Evolutionary conservation across 2,329 filamentous ascomycete genomes (phyloP), one percentile per base, ranked within the genome.

Genomic region (Colletotrichum musicola): DNA sequence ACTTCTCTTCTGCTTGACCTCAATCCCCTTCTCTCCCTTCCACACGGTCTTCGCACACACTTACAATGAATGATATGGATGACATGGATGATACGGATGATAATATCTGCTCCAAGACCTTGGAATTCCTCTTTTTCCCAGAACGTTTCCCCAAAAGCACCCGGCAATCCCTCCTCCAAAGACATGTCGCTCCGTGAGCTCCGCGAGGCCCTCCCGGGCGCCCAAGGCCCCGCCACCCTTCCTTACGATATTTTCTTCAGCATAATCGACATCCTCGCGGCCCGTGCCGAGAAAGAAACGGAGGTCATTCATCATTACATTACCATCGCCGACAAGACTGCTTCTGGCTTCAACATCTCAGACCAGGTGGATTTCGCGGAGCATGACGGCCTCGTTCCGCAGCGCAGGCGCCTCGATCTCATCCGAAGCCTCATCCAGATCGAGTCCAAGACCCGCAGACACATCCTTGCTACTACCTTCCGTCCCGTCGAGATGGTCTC

Each of bases 131-230:
- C 22, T 25, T 25, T 4, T 12, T 40, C 38, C 38, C 38, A 40
- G 13, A 40, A 6, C 38, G 70, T 81, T 78, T 25, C 85, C 50
- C 10, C 6, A 4, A 4, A 4, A 25, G 22, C 22, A 25, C 22
- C 22, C 22, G 1, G 22, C 22, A 25, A 25, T 25, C 22, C 22
- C 50, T 54, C n/a, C n/a, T 38, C 25, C 27, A 12, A n/a, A 16
- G 22, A 9, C 20, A 16, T 51, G 20, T 51, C 49, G 14, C 20
- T 30, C 10, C 49, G 22, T 3, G 22, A 51, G 49, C 47, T 50
- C 22, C 47, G 20, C 50, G 16, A 18, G 4, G 50, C 50, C 27
- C 50, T 54, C 27, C 50, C 50, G 3, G 16, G 50, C 50, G 10
- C 16, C 16, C 16, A 27, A n/a, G 50, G 50, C 50, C 50, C 50